phyloP scores from a whole-genome alignment of 306 rosid species.

The Gillenia trifoliata region DNA sequence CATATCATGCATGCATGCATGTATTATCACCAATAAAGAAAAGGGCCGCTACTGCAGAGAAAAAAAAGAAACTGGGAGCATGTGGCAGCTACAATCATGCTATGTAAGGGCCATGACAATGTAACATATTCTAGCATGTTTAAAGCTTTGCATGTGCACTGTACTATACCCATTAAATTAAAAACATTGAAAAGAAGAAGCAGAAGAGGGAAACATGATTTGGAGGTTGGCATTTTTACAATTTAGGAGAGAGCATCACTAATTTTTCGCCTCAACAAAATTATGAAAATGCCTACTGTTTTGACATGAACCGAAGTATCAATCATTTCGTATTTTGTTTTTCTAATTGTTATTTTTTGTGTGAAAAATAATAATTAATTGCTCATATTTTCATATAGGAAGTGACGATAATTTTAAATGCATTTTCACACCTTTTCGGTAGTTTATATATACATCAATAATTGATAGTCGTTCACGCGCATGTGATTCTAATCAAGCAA shows the following conservation, averaged over 20 bases:
- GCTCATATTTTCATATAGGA: not conserved
- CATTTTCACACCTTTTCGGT: not conserved
- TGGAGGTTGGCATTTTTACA: slow-evolving; percentile 20
- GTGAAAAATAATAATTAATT: not conserved
- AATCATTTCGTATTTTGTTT: not conserved
- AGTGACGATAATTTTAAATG: not conserved
- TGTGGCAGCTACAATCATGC: slow-evolving; percentile 43
- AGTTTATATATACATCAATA: not conserved
- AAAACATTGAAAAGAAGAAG: slow-evolving; percentile 9
- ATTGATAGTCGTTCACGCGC: not conserved
- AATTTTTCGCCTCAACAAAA: not conserved
- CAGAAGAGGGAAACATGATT: slow-evolving; percentile 19
- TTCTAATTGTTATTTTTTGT: not conserved
- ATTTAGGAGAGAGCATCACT: not conserved
- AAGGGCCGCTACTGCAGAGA: slow-evolving; percentile 20
- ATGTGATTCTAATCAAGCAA: not conserved
- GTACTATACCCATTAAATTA: slow-evolving; percentile 28
- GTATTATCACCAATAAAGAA: slow-evolving; percentile 10
- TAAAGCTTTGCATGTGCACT: slow-evolving; percentile 54
- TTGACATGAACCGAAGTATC: slow-evolving; percentile 1
- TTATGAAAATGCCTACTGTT: slow-evolving; percentile 5
- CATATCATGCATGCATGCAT: not conserved
- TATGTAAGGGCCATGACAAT: slow-evolving; percentile 27
- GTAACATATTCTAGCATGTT: slow-evolving; percentile 32
- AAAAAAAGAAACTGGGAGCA: slow-evolving; percentile 29